These are phyloP conservation scores for Rhododendron molle DNA, from an alignment of 148 eudicot species.

Conservation along the genomic window DNA sequence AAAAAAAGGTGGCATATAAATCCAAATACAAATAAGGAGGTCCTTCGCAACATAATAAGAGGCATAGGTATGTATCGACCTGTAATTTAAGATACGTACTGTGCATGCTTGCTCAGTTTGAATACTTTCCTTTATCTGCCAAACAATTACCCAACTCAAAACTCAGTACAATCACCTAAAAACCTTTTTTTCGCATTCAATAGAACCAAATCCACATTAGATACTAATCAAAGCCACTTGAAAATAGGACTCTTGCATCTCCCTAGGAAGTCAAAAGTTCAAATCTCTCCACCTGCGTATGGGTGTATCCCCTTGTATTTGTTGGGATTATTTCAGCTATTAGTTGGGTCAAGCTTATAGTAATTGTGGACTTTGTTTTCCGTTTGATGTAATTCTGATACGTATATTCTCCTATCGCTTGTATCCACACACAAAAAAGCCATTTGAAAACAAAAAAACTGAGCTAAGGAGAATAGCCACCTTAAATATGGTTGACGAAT, in stretches of 20 bases:
- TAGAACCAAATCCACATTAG: conserved; percentile 7
- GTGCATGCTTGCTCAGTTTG: conserved; percentile 50
- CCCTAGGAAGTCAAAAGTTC: background rate
- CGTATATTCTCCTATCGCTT: background rate
- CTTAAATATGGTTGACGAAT: conserved; percentile 46
- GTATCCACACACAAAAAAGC: background rate
- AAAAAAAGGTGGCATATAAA: background rate
- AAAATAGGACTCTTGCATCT: background rate
- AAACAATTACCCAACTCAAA: background rate
- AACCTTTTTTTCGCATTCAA: background rate
- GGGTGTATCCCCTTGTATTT: background rate
- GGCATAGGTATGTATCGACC: conserved; percentile 33
- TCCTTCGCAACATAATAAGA: background rate
- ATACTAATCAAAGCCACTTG: background rate
- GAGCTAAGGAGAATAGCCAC: conserved; percentile 27
- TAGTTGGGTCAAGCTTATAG: background rate
- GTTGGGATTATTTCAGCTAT: background rate
- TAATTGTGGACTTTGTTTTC: background rate
- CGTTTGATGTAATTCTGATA: background rate
- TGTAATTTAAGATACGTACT: conserved; percentile 67
- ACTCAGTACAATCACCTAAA: background rate
- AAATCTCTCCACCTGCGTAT: background rate
- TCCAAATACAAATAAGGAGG: background rate
- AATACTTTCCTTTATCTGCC: conserved; percentile 64
- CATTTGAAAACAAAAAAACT: background rate